phyloP scores from a whole-genome alignment of 164 flowering plant species.

The Warburgia ugandensis region DNA sequence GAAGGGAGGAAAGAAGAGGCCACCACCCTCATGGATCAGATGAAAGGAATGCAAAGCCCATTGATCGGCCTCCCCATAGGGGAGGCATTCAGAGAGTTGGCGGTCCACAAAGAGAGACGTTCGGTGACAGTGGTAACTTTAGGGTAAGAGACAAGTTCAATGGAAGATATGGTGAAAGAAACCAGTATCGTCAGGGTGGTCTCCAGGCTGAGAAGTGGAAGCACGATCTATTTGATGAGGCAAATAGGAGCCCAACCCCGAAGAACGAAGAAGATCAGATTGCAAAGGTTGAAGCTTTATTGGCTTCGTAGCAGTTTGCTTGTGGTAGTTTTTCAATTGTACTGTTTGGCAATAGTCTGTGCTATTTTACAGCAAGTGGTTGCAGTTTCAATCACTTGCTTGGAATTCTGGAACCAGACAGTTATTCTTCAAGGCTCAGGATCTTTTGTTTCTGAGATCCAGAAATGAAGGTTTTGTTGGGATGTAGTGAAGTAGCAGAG shows the following conservation, averaged over 20 bases:
- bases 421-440: no score
- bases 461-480: no score
- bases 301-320: conserved; percentile 58
- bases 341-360: no score
- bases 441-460: no score
- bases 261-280: conserved; percentile 85
- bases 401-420: no score
- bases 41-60: conserved; percentile 2
- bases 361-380: no score
- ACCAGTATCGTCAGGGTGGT: conserved; percentile 24
- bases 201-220: conserved; percentile 74
- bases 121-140: conserved; percentile 25
- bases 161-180: conserved; percentile 37
- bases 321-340: no score
- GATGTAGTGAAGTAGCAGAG: no score
- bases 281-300: conserved; percentile 85
- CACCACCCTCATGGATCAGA: conserved; percentile 8
- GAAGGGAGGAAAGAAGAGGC: conserved; percentile 32
- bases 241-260: conserved; percentile 61
- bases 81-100: conserved; percentile 29
- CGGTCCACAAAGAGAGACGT: conserved; percentile 35
- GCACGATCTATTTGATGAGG: conserved; percentile 82
- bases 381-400: no score
- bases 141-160: conserved; percentile 46
- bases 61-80: conserved; percentile 28